Base-by-base conservation (phyloP, 2,329 filamentous ascomycete species). In the Bipolaris victoriae region DNA sequence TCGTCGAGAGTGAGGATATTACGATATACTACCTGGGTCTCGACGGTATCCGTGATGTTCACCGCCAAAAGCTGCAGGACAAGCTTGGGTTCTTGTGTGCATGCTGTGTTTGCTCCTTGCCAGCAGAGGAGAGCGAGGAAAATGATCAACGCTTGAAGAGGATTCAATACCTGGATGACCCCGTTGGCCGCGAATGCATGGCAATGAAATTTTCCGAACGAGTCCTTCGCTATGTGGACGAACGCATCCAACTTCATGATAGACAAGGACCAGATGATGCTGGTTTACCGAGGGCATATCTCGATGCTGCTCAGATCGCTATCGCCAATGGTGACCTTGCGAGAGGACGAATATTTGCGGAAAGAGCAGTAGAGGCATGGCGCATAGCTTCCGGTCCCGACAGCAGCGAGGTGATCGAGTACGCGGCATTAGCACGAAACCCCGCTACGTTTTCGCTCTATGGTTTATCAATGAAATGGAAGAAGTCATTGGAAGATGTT, bases 61-160 rank as follows among this genome's bases (percentile, higher is more conserved):
- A 73, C 2, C 66, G 70, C 35, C 31, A 64, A 37, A 51, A 55
- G 35, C 67, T 76, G 26, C 58, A 60, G 57, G 37, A 63, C 35
- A 66, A 63, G 16, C 78, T 79, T 56, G 58, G 55, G 7, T 79
- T 79, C 57, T 50, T 58, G 11, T 79, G 76, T 63, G 61, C 54
- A 3, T 79, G 76, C 48, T 57, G 63, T 49, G 65, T 78, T 7
- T 80, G 76, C 64, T 74, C 75, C 24, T 71, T 79, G 37, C 66
- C 73, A 9, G 11, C 43, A 39, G 60, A 69, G 10, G 53, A 76
- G 57, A 74, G 71, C 47, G 52, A 68, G 39, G 55, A 67, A 39
- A 78, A 64, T 52, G 76, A 79, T 52, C 62, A 66, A 64, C 49
- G 51, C n/a, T 52, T 68, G 29, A 56, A 71, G 62, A 52, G 64